Base-by-base conservation (phyloP, 306 rosid genomes). In the Lotus japonicus region DNA sequence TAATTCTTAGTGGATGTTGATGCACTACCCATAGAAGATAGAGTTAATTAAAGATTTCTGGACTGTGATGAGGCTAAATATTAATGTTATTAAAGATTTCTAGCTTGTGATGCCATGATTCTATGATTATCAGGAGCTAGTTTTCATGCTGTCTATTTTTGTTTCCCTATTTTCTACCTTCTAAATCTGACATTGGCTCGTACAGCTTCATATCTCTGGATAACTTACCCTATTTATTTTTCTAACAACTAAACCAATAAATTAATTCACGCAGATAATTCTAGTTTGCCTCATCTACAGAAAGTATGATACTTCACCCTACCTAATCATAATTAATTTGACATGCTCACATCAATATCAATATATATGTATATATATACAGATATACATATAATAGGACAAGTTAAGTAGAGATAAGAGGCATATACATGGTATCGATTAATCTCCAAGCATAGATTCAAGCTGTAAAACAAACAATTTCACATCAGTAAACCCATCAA, bases 401-500 rank as follows among this genome's bases (percentile, higher is more conserved):
- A 72, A 26, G 53, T 48, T 4, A 23, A 63, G 23, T 60, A 64
- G 42, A 61, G 59, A 60, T 28, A 21, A 46, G 14, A 28, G 28
- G n/a, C 28, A 68, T 10, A 54, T 5, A 17, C 4, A 48, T 6
- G 18, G 11, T 36, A 16, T 26, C 16, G 23, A 11, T 50, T 14
- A 46, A 43, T 13, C 53, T 39, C 12, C 0, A 65, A 73, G 68
- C 28, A 63, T 52, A 16, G 17, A 21, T 68, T 46, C 38, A 79
- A 12, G 44, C 15, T 55, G 19, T 31, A 68, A 55, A 73, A 44
- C 67, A 60, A 13, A 48, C 16, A 38, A 72, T 54, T 77, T 85
- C 64, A 58, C 83, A 77, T 64, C 75, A 80, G 33, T 51, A 70
- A 53, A 26, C 66, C 66, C 73, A 79, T 70, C 59, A 71, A 21